Evolutionary conservation across 2,329 filamentous ascomycete genomes (phyloP), one percentile per base, ranked within the genome.

Genomic region (Clonostachys solani): DNA sequence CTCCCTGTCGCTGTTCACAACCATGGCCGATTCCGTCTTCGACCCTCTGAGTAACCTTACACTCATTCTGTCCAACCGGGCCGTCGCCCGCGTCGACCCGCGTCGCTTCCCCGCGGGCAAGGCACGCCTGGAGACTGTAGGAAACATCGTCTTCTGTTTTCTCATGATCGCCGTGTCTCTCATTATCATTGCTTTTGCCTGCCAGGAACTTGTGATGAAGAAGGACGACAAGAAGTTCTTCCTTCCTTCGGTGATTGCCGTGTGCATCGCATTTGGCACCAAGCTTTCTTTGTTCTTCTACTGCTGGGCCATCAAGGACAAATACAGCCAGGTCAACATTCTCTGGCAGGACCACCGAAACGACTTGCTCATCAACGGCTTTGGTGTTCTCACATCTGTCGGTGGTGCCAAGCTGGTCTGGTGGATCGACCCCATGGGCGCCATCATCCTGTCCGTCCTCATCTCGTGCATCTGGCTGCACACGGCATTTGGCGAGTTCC

Each of bases 271-370:
- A 9, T 96, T 97, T 61, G 68, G 64, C 33, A 96, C 92, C 18
- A 97, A 99, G 64, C 72, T 97, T 15, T 60, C 58, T 6, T 77
- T 97, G 1, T 97, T 96, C 66, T 57, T 95, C 23, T 97, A 96
- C 73, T 97, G 94, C 71, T 97, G 87, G 83, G 83, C 89, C 5
- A 69, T 97, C 58, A 86, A 92, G 55, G 86, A 96, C 71, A 88
- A 89, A 59, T 96, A 97, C 73, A 90, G 84, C 50, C 92, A 96
- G 66, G 83, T 96, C 53, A 81, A 87, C 48, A 96, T 96, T 62
- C 74, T 97, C 13, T 96, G 91, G 92, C 89, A 95, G 66, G 92
- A 97, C 61, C 94, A 99, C 71, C 86, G 94, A 51, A 99, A 99
- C 62, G 94, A 99, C 62, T 75, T 99, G n/a, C 77, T 96, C 58